Evolutionary conservation across 2,329 filamentous ascomycete species (phyloP).

Genomic region (Sordariomycetes sp.): DNA sequence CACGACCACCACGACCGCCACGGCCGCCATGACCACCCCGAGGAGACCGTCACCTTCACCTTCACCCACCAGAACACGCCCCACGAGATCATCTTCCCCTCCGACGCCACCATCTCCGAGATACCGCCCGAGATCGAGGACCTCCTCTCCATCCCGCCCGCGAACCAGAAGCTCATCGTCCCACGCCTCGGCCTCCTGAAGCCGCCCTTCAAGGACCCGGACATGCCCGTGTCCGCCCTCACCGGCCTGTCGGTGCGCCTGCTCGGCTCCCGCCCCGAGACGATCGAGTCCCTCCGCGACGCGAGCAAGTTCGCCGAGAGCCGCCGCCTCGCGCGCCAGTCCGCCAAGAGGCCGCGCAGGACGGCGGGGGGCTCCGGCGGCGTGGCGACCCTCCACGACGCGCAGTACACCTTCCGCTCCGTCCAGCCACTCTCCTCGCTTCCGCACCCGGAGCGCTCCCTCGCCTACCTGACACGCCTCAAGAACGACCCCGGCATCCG

Average conservation of each 20-base stretch:
- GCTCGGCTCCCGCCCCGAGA: constrained; percentile 3
- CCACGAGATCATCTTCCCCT: constrained; percentile 30
- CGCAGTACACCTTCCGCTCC: constrained; percentile 69
- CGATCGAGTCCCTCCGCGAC: not conserved
- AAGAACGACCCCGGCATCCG: constrained; percentile 78
- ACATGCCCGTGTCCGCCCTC: constrained; percentile 14
- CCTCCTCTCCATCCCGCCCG: constrained; percentile 44
- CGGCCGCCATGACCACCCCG: constrained; percentile 10
- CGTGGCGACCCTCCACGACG: constrained; percentile 28
- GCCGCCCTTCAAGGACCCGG: constrained; percentile 12
- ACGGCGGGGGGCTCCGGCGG: constrained; percentile 13
- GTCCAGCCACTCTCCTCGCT: constrained; percentile 69
- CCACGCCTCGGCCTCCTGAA: constrained; percentile 18
- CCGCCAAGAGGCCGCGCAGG: constrained; percentile 7
- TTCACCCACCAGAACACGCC: constrained; percentile 34
- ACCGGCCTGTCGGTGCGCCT: constrained; percentile 7
- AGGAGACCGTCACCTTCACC: constrained; percentile 27
- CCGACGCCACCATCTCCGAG: constrained; percentile 40
- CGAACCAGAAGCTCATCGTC: constrained; percentile 60
- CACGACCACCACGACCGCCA: constrained; percentile 6
- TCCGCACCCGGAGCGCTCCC: constrained; percentile 61
- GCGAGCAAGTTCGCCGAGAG: constrained; percentile 3
- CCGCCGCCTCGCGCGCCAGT: constrained; percentile 9
- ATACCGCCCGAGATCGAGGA: constrained; percentile 48
- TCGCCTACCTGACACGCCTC: constrained; percentile 63